phyloP scores from a whole-genome alignment of 805 yeast species.

The Candida rishiriensis region DNA sequence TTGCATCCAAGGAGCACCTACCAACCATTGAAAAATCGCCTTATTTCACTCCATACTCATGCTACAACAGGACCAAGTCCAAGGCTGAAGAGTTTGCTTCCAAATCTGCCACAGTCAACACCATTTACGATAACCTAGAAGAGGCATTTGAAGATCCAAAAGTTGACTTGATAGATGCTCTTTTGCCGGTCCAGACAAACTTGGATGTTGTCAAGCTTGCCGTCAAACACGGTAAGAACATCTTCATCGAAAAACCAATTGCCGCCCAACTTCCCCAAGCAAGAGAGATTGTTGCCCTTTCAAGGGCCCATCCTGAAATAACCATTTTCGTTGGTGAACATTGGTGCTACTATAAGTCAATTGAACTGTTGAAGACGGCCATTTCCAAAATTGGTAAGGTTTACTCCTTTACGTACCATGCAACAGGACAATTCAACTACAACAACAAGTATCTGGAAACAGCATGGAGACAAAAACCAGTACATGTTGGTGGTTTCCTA shows the following conservation, averaged over 20 bases:
- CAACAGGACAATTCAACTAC: conserved; percentile 69
- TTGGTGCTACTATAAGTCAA: conserved; percentile 71
- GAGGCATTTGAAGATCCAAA: conserved; percentile 60
- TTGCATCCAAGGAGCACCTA: conserved; percentile 78
- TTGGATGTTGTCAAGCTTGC: conserved; percentile 65
- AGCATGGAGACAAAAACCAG: conserved; percentile 84
- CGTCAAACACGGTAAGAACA: conserved; percentile 68
- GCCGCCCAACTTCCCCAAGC: conserved; percentile 85
- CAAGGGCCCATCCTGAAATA: conserved; percentile 50
- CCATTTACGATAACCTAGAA: conserved; percentile 59
- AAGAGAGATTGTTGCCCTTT: conserved; percentile 64
- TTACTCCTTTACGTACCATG: conserved; percentile 63
- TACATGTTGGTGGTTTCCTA: conserved; percentile 88
- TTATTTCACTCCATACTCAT: conserved; percentile 57
- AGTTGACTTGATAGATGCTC: conserved; percentile 76
- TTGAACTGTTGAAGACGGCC: conserved; percentile 48
- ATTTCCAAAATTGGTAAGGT: conserved; percentile 70
- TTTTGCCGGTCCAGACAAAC: conserved; percentile 85
- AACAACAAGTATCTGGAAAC: conserved; percentile 62
- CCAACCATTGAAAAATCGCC: conserved; percentile 60
- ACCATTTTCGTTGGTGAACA: conserved; percentile 82
- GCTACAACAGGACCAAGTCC: conserved; percentile 75
- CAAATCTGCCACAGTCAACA: conserved; percentile 47
- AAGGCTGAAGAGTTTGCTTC: conserved; percentile 81
- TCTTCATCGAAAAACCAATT: conserved; percentile 85